Evolutionary conservation across 2,329 filamentous ascomycete genomes (phyloP), one percentile per base, ranked within the genome.

Genomic region (Colletotrichum musicola): DNA sequence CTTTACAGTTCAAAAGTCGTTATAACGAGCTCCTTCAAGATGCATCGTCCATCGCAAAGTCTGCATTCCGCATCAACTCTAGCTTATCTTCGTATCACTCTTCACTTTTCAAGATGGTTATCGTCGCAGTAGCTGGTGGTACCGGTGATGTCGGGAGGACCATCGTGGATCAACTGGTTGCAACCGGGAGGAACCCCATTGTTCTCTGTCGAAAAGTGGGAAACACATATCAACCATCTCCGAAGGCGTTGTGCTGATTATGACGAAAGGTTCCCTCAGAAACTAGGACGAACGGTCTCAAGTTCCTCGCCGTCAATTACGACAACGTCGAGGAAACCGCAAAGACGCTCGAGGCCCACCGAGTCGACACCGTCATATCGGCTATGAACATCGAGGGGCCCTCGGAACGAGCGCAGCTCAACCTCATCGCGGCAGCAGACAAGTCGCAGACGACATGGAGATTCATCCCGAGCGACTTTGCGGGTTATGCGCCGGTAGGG

Each of bases 41-140:
- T 10, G 38, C 38, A 40, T 40, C 38, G 13, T 10, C 38, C 9
- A 40, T 14, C 9, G 4, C 9, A 6, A 10, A 25, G 3, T 25
- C 22, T 25, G 22, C 22, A 25, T 25, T 25, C 22, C 22, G 22
- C 22, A 25, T 25, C 22, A 25, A 4, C 22, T 25, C 22, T 25
- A 25, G 4, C 4, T 4, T 25, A 4, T 25, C 4, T 40, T 40
- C 4, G 38, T 10, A 14, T 14, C 38, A 40, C 3, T 55, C 30
- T 18, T 10, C 53, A 22, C 30, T 20, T 13, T 35, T 30, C 35
- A 64, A 30, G 1, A 66, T 69, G 67, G n/a, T 4, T 6, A 73
- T 79, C 18, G 75, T 86, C 42, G 84, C 81, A 53, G 78, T 86
- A 20, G 81, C 81, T 10, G 84, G 84, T 56, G 84, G 83, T 7